Evolutionary conservation across 371 early-diverging fungal genomes (phyloP).

Genomic region (Mucor piriformis): DNA sequence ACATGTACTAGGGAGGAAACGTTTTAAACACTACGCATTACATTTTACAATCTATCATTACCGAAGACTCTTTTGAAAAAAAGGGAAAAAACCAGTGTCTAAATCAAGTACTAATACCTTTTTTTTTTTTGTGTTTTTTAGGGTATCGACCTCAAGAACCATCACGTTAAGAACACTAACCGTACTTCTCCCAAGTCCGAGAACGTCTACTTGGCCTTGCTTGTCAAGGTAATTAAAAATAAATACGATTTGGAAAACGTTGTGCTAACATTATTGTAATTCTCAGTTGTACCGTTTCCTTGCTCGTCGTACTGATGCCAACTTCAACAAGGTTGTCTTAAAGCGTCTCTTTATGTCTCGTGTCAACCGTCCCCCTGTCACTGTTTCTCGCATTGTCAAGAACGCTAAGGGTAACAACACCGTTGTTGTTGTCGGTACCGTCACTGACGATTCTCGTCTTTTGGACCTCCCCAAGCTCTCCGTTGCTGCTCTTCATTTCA

Average conservation of each 20-base stretch:
- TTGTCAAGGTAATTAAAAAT: conserved; percentile 74
- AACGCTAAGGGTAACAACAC: conserved; percentile 80
- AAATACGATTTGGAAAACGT: not conserved
- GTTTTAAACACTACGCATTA: not conserved
- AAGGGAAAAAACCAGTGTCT: not conserved
- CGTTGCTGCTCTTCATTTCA: conserved; percentile 94
- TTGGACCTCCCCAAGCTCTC: conserved; percentile 95
- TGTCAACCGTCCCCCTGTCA: conserved; percentile 94
- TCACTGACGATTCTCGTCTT: conserved; percentile 96
- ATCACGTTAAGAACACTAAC: conserved; percentile 92
- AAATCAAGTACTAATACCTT: not conserved
- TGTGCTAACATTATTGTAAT: not conserved
- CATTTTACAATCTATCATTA: not conserved
- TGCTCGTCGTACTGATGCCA: conserved; percentile 96
- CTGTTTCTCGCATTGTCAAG: conserved; percentile 86
- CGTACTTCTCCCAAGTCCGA: conserved; percentile 88
- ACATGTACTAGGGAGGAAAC: not conserved
- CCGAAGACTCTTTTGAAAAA: not conserved
- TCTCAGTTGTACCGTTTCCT: conserved; percentile 96
- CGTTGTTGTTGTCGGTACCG: conserved; percentile 92
- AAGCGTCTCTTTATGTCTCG: conserved; percentile 98
- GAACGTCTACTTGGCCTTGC: conserved; percentile 92
- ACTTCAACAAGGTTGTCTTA: conserved; percentile 98
- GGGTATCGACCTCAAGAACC: conserved; percentile 96
- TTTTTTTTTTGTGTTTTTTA: conserved; percentile 27